A percentile compares a stretch with the other conserved stretches of the same genome.
These are phyloP conservation scores for Litchi chinensis DNA, from an alignment of 345 rosid species.

Conservation along the genomic window DNA sequence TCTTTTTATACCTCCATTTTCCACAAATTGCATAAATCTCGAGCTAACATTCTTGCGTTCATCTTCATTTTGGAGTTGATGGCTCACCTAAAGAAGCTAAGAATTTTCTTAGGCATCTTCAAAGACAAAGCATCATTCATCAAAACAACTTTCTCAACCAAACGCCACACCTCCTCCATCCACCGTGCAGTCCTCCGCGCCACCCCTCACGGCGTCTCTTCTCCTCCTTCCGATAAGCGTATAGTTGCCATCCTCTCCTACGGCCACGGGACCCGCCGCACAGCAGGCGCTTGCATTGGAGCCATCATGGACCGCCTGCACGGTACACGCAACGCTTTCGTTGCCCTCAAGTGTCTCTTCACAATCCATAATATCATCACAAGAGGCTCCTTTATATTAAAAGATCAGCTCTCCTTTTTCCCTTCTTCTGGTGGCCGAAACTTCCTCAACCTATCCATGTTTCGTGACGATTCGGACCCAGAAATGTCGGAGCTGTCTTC, in stretches of 20 bases:
- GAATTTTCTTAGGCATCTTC: constrained; percentile 33
- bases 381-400: constrained; percentile 43
- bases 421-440: constrained; percentile 47
- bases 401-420: constrained; percentile 46
- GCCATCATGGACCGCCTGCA: constrained; percentile 50
- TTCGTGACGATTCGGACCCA: constrained; percentile 36
- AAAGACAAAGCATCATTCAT: constrained; percentile 50
- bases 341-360: constrained; percentile 61
- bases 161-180: constrained; percentile 28
- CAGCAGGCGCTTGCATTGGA: constrained; percentile 42
- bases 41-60: not conserved
- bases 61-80: constrained; percentile 18
- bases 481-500: constrained; percentile 41
- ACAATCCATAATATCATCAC: constrained; percentile 40
- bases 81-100: constrained; percentile 41
- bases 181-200: constrained; percentile 46
- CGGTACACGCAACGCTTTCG: constrained; percentile 38
- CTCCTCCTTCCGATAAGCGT: constrained; percentile 39
- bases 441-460: constrained; percentile 47
- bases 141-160: constrained; percentile 42
- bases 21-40: not conserved
- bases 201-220: constrained; percentile 40
- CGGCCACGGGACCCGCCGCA: constrained; percentile 30
- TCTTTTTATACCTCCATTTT: not conserved
- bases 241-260: constrained; percentile 39